Conservation (phyloP, 192 early-diverging fungal genomes). For the Entomortierella chlamydospora region DNA sequence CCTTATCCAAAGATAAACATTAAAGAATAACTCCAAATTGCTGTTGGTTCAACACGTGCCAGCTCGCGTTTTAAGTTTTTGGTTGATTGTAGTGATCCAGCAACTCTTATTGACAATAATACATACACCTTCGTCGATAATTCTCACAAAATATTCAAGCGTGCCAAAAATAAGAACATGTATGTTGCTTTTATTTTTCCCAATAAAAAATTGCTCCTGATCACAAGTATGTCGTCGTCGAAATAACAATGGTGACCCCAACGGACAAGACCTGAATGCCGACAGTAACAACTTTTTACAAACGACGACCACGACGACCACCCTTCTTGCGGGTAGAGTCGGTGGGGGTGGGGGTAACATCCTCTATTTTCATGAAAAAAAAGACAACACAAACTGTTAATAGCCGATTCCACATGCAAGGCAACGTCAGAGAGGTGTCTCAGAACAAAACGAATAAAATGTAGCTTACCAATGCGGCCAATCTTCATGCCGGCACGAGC, state of each 20-base stretch:
- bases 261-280: slow-evolving; percentile 1
- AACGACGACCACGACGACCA: slow-evolving; percentile 99
- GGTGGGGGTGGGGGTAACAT: slow-evolving; percentile 98
- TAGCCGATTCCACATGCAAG: too few relatives aligned
- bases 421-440: too few relatives aligned
- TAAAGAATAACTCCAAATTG: too few relatives aligned
- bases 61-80: too few relatives aligned
- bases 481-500: slow-evolving; percentile 98
- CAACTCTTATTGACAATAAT: too few relatives aligned
- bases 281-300: slow-evolving; percentile 63
- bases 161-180: background rate
- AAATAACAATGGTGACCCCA: slow-evolving; percentile 5
- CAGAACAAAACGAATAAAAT: background rate
- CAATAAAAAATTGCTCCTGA: slow-evolving; percentile 22
- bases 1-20: too few relatives aligned
- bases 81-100: too few relatives aligned
- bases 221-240: slow-evolving; percentile 5
- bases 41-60: too few relatives aligned
- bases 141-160: too few relatives aligned
- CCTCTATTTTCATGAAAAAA: slow-evolving; percentile 75
- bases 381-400: too few relatives aligned
- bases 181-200: slow-evolving; percentile 21
- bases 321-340: slow-evolving; percentile 99
- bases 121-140: too few relatives aligned
- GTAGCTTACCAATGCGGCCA: slow-evolving; percentile 81